Base-by-base conservation (phyloP, 441 rosid genomes). In the Erodium moschatum region DNA sequence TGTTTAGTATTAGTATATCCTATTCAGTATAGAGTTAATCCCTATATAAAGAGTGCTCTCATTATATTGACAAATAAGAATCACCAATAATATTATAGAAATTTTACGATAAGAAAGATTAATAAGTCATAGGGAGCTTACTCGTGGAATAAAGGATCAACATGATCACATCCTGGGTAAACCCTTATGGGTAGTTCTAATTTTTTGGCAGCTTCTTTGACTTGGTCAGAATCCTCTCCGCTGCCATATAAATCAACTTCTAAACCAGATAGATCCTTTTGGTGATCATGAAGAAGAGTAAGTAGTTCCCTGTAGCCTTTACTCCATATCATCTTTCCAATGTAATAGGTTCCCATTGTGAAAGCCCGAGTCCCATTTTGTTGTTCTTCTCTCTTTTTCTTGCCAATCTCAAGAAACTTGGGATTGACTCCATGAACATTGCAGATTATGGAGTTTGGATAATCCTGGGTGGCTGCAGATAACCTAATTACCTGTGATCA, bases 401-500 rank as follows among this genome's bases (percentile, higher is more conserved):
- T 75, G 63, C 97, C 98, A 75, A 88, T 84, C 74, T 88, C 96
- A 33, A 94, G 97, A 80, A 91, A 91, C 79, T 79, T 88, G 18
- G 98, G 97, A 74, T 91, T 91, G 67, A 89, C 98, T 64, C 98
- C 97, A 27, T 94, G 98, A 73, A 91, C 97, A 72, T 94, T 94
- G 85, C 96, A 89, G 70, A 87, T 78, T 56, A 86, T 70, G 77
- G 96, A 89, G 24, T 81, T 78, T 48, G 88, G 85, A 78, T 93
- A 93, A 68, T 91, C 91, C 79, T 94, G 98, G 66, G 98, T 91
- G 67, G 98, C 93, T 71, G 88, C 89, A 11, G 97, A 94, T 79
- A 94, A 80, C 80, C 98, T 85, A 69, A 94, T 94, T 31, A 87
- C 94, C 97, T 94, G 84, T 76, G 79, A 54, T 77, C 61, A 68